Base-by-base conservation (phyloP, 768 basidiomycete genomes). In the Rhizopogon sp. region DNA sequence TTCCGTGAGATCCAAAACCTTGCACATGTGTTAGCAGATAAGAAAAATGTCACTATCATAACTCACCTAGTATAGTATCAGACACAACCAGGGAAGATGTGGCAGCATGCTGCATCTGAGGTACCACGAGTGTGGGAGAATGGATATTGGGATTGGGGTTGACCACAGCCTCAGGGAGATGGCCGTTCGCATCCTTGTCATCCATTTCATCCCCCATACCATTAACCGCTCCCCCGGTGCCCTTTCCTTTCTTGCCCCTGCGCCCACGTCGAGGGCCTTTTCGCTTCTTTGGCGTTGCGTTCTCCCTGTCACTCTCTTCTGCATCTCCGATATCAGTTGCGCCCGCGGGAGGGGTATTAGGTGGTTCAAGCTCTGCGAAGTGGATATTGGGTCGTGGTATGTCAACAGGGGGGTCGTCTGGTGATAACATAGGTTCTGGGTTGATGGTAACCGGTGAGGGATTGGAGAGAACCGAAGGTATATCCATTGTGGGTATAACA, bases 1-100 rank as follows among this genome's bases (percentile, higher is more conserved):
- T 99, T 6, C 97, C 97, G 64, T 98, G 94, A 0, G 94, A 98
- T 3, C 95, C 95, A 62, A 88, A 93, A 4, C 95, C 95, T 97
- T 59, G 3, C 39, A 51, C n/a, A 14, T 6, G 25, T 56, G 65
- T 54, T 47, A 46, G 55, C 31, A 33, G 25, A 29, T 42, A n/a
- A 20, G 17, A 6, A 5, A 44, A 22, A 28, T 29, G 20, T 22
- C 6, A 33, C 11, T 17, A 50, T 35, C 29, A n/a, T 57, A 44
- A 62, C 81, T 60, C 63, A 90, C 91, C 91, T 33, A 93, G 78
- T 42, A 92, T 73, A 1, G 76, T 79, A 45, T 92, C 88, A 6
- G 90, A 89, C 14, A 93, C 84, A 20, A 82, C 62, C 42, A 93
- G 72, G 0, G 86, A 87, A 6, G 85, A 73, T 14, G 67, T 60